Evolutionary conservation across 139 green algal genomes (phyloP).

Genomic region (Picochlorum sp.): DNA sequence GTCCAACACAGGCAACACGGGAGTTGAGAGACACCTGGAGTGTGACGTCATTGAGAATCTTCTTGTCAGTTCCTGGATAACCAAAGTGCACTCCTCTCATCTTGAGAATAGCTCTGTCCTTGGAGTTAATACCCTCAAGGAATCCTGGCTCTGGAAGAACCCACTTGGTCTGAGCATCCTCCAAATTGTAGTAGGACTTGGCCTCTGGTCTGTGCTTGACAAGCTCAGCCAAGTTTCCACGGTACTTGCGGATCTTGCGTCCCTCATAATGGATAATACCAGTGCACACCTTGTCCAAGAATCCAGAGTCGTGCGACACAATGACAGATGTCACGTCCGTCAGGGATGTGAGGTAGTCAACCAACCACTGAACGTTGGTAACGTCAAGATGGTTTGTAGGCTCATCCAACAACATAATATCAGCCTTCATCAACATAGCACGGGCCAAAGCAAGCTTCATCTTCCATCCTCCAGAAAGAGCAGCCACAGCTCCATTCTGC

Average conservation of each 20-base stretch:
- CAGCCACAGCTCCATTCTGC: slow-evolving; percentile 46
- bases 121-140: slow-evolving; percentile 91
- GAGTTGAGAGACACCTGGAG: slow-evolving; percentile 68
- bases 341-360: slow-evolving; percentile 60
- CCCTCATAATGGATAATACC: slow-evolving; percentile 86
- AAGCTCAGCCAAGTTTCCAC: slow-evolving; percentile 86
- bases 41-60: slow-evolving; percentile 55
- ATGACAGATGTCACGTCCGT: slow-evolving; percentile 67
- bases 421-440: slow-evolving; percentile 78
- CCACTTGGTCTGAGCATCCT: slow-evolving; percentile 51
- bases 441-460: slow-evolving; percentile 83
- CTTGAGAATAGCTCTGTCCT: slow-evolving; percentile 92
- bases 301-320: slow-evolving; percentile 82
- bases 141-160: slow-evolving; percentile 81
- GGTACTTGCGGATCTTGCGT: slow-evolving; percentile 74
- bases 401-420: slow-evolving; percentile 87
- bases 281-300: slow-evolving; percentile 79
- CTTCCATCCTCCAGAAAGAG: slow-evolving; percentile 81
- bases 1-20: slow-evolving; percentile 70
- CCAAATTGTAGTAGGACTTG: slow-evolving; percentile 75
- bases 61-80: slow-evolving; percentile 66
- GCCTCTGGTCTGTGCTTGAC: slow-evolving; percentile 79
- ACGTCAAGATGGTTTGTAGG: slow-evolving; percentile 84
- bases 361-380: slow-evolving; percentile 74
- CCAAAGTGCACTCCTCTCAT: slow-evolving; percentile 68